A percentile compares a stretch with the other conserved stretches of the same genome.
These are phyloP conservation scores for Gossypium sturtianum DNA, from an alignment of 345 rosid species.

Conservation along the genomic window DNA sequence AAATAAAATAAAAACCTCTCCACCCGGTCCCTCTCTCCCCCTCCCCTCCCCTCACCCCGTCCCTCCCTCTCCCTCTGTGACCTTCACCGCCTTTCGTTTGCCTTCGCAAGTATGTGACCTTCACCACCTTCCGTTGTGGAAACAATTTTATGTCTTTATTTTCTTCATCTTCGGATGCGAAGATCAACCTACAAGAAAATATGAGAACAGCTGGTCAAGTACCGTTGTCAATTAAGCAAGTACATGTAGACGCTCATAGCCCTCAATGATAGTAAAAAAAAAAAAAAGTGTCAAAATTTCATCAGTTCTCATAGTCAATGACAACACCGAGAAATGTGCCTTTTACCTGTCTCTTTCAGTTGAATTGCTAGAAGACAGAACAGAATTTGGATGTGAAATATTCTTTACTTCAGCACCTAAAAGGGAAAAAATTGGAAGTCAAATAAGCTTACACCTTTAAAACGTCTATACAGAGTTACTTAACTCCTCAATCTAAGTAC, in stretches of 20 bases:
- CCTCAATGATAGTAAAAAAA: neutral
- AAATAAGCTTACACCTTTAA: neutral
- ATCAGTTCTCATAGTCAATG: neutral
- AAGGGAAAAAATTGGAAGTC: neutral
- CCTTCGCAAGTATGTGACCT: slow-evolving; percentile 47
- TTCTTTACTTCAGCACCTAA: slow-evolving; percentile 76
- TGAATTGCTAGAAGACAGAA: slow-evolving; percentile 44
- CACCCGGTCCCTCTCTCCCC: too few species aligned
- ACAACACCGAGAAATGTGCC: neutral
- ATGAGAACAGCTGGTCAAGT: neutral
- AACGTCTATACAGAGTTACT: neutral
- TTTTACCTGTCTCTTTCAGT: slow-evolving; percentile 66
- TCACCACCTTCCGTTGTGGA: slow-evolving; percentile 48
- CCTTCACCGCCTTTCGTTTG: slow-evolving; percentile 46
- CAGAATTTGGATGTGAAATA: slow-evolving; percentile 41
- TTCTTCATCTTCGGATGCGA: slow-evolving; percentile 46
- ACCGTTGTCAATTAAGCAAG: neutral
- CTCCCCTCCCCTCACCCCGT: too few species aligned
- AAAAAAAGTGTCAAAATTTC: neutral
- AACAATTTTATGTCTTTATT: slow-evolving; percentile 54
- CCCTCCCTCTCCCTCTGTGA: too few species aligned
- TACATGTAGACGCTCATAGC: neutral
- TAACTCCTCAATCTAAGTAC: slow-evolving; percentile 18
- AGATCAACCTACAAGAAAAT: slow-evolving; percentile 41
- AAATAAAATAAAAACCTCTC: too few species aligned